phyloP scores from a whole-genome alignment of 2,329 filamentous ascomycete species.

The Myriosclerotinia scirpicola region DNA sequence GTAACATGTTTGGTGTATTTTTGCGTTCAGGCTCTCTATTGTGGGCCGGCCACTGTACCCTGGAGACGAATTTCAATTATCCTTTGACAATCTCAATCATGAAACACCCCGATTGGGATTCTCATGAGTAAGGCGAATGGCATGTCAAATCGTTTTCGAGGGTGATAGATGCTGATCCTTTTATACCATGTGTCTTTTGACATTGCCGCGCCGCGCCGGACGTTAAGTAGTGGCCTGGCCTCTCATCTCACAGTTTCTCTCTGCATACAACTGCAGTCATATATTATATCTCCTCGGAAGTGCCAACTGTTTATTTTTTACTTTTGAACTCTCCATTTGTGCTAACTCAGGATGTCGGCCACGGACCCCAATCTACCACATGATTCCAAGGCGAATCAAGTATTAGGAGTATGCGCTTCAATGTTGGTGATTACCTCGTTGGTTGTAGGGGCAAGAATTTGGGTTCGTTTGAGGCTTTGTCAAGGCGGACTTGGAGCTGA shows the following conservation, averaged over 20 bases:
- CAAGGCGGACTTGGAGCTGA: slow-evolving; percentile 20
- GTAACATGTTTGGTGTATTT: too few relatives aligned
- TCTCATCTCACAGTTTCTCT: not conserved
- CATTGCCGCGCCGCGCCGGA: not conserved
- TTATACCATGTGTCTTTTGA: not conserved
- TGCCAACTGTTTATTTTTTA: not conserved
- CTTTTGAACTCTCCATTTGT: not conserved
- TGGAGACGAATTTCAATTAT: not conserved
- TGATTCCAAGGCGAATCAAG: slow-evolving; percentile 18
- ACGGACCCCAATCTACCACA: slow-evolving; percentile 5
- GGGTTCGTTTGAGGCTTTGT: slow-evolving; percentile 8
- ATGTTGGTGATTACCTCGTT: slow-evolving; percentile 18
- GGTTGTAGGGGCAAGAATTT: slow-evolving; percentile 14
- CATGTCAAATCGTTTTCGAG: not conserved
- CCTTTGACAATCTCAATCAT: not conserved
- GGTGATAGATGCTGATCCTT: not conserved
- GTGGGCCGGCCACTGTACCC: not conserved
- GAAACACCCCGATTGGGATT: not conserved
- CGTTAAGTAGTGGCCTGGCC: not conserved
- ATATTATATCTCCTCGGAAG: slow-evolving; percentile 5
- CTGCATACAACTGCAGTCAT: not conserved
- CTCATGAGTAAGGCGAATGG: not conserved
- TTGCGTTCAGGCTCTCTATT: too few relatives aligned
- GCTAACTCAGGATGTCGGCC: not conserved
- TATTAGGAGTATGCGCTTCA: slow-evolving; percentile 17